Percentiles rank a stretch among this genome's conserved stretches.
Conservation (phyloP, 1,284 basidiomycete genomes). For the Cutaneotrichosporon curvatum region DNA sequence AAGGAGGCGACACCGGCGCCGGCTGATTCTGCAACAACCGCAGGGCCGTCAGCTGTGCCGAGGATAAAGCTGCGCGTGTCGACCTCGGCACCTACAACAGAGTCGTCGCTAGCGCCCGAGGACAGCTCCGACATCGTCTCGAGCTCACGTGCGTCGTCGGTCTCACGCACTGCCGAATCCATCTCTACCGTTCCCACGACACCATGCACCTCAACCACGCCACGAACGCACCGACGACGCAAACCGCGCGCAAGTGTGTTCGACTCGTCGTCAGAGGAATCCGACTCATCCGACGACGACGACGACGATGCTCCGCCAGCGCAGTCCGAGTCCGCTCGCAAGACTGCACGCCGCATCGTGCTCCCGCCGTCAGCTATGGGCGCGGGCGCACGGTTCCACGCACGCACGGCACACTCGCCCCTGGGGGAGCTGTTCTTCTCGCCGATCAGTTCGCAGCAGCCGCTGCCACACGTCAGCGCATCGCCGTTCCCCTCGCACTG, state of each 20-base stretch:
- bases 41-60: constrained; percentile 2
- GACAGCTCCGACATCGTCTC: constrained; percentile 6
- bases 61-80: constrained; percentile 15
- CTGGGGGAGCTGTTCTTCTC: constrained; percentile 32
- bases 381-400: constrained; percentile 7
- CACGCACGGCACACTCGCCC: constrained; percentile 16
- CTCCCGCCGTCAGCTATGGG: constrained; percentile 8
- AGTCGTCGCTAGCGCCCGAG: constrained; percentile 2
- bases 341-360: constrained; percentile 9
- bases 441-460: constrained; percentile 10
- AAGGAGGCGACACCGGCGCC: constrained; percentile 4
- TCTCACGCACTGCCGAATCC: constrained; percentile 10
- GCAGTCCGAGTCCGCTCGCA: constrained; percentile 1
- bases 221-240: background rate
- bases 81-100: background rate
- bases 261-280: constrained; percentile 30
- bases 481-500: constrained; percentile 44
- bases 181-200: constrained; percentile 3
- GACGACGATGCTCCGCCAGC: constrained; percentile 18
- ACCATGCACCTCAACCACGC: background rate
- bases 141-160: constrained; percentile 10
- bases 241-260: constrained; percentile 9
- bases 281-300: constrained; percentile 35
- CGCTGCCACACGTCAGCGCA: constrained; percentile 15
- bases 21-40: background rate